These are phyloP conservation scores for Plenodomus lindquistii DNA, from an alignment of 2,329 filamentous ascomycete species.

Conservation along the genomic window DNA sequence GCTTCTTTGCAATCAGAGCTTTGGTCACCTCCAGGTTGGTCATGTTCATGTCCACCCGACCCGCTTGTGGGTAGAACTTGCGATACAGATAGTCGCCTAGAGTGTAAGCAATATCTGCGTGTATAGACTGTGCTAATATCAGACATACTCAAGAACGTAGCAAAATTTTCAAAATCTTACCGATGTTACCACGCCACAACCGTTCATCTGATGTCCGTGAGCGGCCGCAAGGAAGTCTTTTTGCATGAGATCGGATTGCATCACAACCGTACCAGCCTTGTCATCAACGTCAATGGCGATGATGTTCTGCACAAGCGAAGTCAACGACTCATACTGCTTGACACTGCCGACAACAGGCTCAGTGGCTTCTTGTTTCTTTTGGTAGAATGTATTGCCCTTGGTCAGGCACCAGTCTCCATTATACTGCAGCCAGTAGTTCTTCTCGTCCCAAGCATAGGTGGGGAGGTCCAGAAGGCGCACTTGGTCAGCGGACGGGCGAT, in stretches of 20 bases:
- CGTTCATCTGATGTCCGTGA: constrained; percentile 46
- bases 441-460: constrained; percentile 39
- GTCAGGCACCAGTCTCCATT: constrained; percentile 34
- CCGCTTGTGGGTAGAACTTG: constrained; percentile 11
- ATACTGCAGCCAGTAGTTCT: constrained; percentile 45
- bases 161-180: constrained; percentile 42
- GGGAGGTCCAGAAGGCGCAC: constrained; percentile 59
- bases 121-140: constrained; percentile 16
- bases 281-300: background rate
- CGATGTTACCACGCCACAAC: constrained; percentile 11
- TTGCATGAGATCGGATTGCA: constrained; percentile 12
- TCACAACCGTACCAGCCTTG: constrained; percentile 4
- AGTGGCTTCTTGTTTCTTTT: background rate
- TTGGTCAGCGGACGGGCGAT: constrained; percentile 53
- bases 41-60: constrained; percentile 31
- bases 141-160: constrained; percentile 14
- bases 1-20: constrained; percentile 23
- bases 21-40: constrained; percentile 44
- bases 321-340: constrained; percentile 4
- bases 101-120: constrained; percentile 40
- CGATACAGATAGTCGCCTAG: constrained; percentile 24
- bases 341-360: background rate
- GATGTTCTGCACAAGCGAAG: constrained; percentile 2
- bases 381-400: constrained; percentile 21
- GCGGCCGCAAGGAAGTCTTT: constrained; percentile 11